Evolutionary conservation across 768 basidiomycete genomes (phyloP), one percentile per base, ranked within the genome.

Genomic region (Tylopilus plumbeoviolaceoides): DNA sequence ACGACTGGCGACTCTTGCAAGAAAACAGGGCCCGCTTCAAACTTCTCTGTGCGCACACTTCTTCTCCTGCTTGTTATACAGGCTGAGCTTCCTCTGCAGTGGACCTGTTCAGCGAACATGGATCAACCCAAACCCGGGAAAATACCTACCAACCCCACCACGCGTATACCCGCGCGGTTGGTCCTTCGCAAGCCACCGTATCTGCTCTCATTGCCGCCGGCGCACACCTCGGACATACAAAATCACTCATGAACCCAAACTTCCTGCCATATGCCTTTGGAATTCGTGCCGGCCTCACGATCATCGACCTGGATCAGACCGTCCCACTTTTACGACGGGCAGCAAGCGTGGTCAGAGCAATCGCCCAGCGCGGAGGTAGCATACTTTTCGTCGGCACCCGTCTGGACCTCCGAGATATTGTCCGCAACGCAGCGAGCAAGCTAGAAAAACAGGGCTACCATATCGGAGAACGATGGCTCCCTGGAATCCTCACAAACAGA

Each of bases 231-330:
- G 97, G 97, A 7, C 95, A 98, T 67, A 80, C 89, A 31, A 79
- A 81, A 36, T 78, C 84, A 5, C 81, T 91, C 59, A 86, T 95
- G 77, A 90, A 93, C 68, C 86, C 91, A 27, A 89, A 91, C 67
- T 94, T 93, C 61, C 75, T 87, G 61, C 90, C 95, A 28, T 95
- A 94, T 68, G 85, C 95, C 33, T 98, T 97, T 66, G 97, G 95
- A 55, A 82, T 83, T 15, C 90, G 97, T 50, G 82, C 91, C 41
- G 91, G 88, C 14, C 79, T 98, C 60, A 91, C 91, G 44, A 79
- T 98, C 69, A 98, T 98, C 68, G 92, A 98, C 72, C 80, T 98
- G 27, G 94, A 98, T 67, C 87, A 89, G 60, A 97, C 97, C 0
- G 75, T 98, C 5, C 92, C 95, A 6, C 84, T 93, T 56, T 78